These are phyloP conservation scores for Suhomyces prunicola DNA, from an alignment of 805 yeast genomes.

Conservation along the genomic window DNA sequence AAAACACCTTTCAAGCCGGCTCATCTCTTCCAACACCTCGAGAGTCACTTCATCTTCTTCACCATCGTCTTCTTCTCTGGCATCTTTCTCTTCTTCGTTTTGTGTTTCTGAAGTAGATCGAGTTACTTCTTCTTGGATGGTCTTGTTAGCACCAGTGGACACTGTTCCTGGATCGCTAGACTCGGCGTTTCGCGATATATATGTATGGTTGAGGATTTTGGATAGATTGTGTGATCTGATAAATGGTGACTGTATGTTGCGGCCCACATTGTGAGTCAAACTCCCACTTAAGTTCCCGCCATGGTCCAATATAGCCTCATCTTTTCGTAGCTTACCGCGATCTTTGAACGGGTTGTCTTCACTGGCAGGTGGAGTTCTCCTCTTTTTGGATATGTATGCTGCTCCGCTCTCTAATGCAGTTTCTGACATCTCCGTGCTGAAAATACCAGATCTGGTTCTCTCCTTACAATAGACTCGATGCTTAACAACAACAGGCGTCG, in stretches of 20 bases:
- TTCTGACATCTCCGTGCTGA: not conserved
- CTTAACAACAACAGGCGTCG: not conserved
- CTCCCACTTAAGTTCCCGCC: not conserved
- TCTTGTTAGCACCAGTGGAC: not conserved
- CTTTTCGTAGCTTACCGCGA: conserved; percentile 2
- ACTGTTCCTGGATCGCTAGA: not conserved
- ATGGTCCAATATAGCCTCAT: not conserved
- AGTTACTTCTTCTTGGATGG: not conserved
- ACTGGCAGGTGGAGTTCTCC: conserved; percentile 7
- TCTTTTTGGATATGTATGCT: not conserved
- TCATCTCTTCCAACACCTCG: conserved; percentile 58
- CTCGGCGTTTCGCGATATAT: not conserved
- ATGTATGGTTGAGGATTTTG: conserved; percentile 1
- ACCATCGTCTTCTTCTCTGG: conserved; percentile 10
- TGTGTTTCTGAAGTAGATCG: not conserved
- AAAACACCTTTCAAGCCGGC: conserved; percentile 51
- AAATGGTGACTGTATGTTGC: conserved; percentile 1
- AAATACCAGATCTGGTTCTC: not conserved
- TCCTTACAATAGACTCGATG: not conserved
- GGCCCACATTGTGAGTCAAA: not conserved
- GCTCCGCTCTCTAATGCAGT: conserved; percentile 1
- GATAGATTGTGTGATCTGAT: conserved; percentile 3
- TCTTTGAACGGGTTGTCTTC: conserved; percentile 32
- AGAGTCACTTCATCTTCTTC: conserved; percentile 48
- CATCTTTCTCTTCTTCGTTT: not conserved